These are phyloP conservation scores for Acacia confusa DNA, from an alignment of 306 rosid genomes.

Conservation along the genomic window DNA sequence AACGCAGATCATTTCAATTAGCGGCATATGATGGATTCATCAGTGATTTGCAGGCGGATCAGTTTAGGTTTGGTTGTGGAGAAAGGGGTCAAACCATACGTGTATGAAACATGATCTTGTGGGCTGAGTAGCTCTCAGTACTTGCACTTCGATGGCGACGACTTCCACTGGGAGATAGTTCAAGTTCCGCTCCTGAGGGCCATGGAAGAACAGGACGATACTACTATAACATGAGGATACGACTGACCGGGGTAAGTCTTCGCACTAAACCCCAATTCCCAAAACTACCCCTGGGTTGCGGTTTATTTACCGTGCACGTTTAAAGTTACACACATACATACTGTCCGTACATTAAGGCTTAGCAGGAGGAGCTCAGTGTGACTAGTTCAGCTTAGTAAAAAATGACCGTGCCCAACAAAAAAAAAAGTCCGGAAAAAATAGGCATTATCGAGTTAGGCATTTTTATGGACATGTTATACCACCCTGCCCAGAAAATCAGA, in stretches of 20 bases:
- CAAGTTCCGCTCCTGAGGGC: not conserved
- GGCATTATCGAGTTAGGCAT: too few relatives aligned
- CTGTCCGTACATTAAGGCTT: too few relatives aligned
- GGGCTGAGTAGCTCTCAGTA: constrained; percentile 23
- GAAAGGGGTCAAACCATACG: constrained; percentile 35
- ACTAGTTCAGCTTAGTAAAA: too few relatives aligned
- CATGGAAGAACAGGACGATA: not conserved
- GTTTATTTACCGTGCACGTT: not conserved
- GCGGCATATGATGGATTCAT: not conserved
- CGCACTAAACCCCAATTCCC: not conserved
- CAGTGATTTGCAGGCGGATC: not conserved
- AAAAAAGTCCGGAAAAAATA: too few relatives aligned
- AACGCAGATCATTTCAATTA: constrained; percentile 30
- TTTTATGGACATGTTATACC: too few relatives aligned
- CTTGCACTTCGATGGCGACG: constrained; percentile 43
- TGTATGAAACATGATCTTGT: not conserved
- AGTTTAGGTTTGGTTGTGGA: constrained; percentile 35
- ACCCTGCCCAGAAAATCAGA: too few relatives aligned
- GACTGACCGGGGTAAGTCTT: not conserved
- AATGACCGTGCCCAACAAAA: too few relatives aligned
- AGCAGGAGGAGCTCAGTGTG: too few relatives aligned
- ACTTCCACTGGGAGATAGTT: constrained; percentile 32
- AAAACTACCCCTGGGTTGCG: not conserved
- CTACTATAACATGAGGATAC: not conserved
- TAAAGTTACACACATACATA: too few relatives aligned